Percentiles rank a stretch among this genome's conserved stretches.
These are phyloP conservation scores for Periconia sp. DNA, from an alignment of 2,329 filamentous ascomycete species.

Conservation along the genomic window DNA sequence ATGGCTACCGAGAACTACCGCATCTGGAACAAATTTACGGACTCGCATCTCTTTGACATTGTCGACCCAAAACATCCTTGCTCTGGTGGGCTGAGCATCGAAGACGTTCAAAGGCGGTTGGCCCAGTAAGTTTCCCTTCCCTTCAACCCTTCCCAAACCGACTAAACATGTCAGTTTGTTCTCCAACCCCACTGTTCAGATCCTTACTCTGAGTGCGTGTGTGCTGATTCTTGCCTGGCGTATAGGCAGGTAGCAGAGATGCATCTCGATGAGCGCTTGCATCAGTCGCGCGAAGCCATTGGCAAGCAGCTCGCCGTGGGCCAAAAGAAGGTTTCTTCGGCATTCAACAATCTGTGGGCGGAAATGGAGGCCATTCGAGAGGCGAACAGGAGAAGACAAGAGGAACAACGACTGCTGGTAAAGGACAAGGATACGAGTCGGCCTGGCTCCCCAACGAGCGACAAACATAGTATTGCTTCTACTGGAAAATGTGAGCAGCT, in stretches of 20 bases:
- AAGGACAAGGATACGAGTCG: conserved; percentile 29
- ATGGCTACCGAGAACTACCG: conserved; percentile 85
- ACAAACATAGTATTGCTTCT: not conserved
- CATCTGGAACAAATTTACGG: conserved; percentile 73
- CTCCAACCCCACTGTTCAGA: conserved; percentile 30
- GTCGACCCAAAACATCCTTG: conserved; percentile 92
- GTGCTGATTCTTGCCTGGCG: conserved; percentile 42
- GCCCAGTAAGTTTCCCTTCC: conserved; percentile 57
- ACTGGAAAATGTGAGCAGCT: conserved; percentile 27
- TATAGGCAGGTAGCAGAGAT: conserved; percentile 80
- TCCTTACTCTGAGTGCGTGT: conserved; percentile 30
- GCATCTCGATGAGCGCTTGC: conserved; percentile 87
- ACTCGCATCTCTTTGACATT: conserved; percentile 90
- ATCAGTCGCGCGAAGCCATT: conserved; percentile 78
- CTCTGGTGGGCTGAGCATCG: conserved; percentile 87
- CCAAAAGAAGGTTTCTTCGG: conserved; percentile 80
- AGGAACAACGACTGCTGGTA: conserved; percentile 53
- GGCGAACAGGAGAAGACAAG: conserved; percentile 65
- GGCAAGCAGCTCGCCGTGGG: conserved; percentile 89
- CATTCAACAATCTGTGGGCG: conserved; percentile 85
- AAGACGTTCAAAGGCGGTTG: conserved; percentile 88
- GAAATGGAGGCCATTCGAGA: conserved; percentile 85
- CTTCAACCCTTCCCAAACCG: conserved; percentile 14
- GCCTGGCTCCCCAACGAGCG: conserved; percentile 4
- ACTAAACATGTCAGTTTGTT: conserved; percentile 36